phyloP scores from a whole-genome alignment of 495 filamentous ascomycete species.

The Talaromyces ruber region DNA sequence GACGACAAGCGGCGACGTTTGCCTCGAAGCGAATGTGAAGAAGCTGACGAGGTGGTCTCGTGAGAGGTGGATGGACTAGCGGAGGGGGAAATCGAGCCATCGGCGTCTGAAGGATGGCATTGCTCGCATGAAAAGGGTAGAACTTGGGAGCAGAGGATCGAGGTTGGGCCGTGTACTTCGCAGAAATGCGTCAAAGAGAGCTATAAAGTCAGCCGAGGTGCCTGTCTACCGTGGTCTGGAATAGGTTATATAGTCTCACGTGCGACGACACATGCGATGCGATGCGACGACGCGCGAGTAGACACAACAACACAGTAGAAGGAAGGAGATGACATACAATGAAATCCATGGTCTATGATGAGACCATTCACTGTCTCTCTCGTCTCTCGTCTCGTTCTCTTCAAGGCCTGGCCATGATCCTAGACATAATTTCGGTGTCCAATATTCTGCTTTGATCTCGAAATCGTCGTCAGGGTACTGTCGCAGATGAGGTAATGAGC shows the following conservation, averaged over 20 bases:
- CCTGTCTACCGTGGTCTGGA: too few relatives aligned
- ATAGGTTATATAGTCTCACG: neutral
- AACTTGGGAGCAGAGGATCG: constrained; percentile 89
- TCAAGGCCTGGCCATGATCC: constrained; percentile 1
- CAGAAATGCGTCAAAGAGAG: constrained; percentile 95
- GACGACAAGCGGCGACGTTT: constrained; percentile 7
- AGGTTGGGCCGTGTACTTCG: constrained; percentile 90
- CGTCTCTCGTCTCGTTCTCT: constrained; percentile 8
- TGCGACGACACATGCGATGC: neutral
- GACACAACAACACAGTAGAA: neutral
- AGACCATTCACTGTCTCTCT: constrained; percentile 9
- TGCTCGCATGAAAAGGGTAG: constrained; percentile 67
- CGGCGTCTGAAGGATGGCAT: constrained; percentile 45
- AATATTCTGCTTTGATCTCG: too few relatives aligned
- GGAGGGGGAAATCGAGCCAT: constrained; percentile 18
- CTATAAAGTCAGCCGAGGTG: constrained; percentile 31
- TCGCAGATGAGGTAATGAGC: too few relatives aligned
- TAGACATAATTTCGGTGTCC: neutral
- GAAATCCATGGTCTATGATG: constrained; percentile 35
- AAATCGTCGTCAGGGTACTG: too few relatives aligned
- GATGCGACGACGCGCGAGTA: neutral
- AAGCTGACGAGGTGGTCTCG: constrained; percentile 11
- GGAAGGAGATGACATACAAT: constrained; percentile 26
- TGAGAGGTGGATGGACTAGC: constrained; percentile 24
- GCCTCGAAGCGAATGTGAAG: constrained; percentile 7